These are phyloP conservation scores for Silene coronaria DNA, from an alignment of 179 eudicot species.

Conservation along the genomic window DNA sequence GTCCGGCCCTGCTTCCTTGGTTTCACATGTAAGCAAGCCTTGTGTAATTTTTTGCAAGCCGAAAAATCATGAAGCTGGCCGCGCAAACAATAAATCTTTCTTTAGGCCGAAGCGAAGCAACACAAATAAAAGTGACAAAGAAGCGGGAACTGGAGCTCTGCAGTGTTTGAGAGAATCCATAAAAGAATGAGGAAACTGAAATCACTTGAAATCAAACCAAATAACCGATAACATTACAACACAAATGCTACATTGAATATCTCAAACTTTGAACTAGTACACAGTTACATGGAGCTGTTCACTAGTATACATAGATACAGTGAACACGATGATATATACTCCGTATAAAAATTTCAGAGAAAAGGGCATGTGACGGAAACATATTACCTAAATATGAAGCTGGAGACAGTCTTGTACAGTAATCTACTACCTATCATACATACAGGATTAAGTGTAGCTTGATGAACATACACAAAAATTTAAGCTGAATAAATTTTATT, in stretches of 20 bases:
- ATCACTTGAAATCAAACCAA: not conserved
- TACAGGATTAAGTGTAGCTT: not conserved
- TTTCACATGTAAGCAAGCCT: no score
- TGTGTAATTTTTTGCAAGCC: no score
- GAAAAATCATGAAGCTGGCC: not conserved
- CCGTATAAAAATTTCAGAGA: constrained; percentile 19
- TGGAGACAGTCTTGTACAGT: constrained; percentile 16
- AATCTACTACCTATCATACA: constrained; percentile 23
- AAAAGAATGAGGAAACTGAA: not conserved
- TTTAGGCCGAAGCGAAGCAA: not conserved
- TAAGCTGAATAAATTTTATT: not conserved
- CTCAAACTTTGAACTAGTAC: constrained; percentile 15
- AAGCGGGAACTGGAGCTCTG: not conserved
- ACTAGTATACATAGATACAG: constrained; percentile 18
- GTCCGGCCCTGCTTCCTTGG: no score
- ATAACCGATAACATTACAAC: constrained; percentile 4
- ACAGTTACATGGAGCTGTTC: not conserved
- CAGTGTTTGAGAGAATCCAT: not conserved
- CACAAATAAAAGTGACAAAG: not conserved
- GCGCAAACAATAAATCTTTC: not conserved
- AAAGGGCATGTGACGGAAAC: constrained; percentile 18
- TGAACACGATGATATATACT: not conserved
- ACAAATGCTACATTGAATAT: not conserved
- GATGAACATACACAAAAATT: constrained; percentile 11
- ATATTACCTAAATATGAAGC: constrained; percentile 21